Evolutionary conservation across 2,329 filamentous ascomycete species (phyloP).

Genomic region (Daldinia eschscholtzii): DNA sequence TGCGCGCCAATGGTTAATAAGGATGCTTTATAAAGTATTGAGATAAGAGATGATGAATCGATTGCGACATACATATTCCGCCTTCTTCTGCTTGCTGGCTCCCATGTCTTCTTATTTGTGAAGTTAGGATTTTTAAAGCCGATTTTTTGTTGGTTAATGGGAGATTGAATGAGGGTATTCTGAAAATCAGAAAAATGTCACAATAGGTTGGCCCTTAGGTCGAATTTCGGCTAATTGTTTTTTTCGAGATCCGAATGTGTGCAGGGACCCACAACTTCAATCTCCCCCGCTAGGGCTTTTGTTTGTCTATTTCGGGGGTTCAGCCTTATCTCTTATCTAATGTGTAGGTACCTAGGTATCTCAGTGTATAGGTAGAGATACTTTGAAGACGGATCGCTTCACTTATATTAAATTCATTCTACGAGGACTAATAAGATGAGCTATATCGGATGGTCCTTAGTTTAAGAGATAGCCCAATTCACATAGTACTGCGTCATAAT

Average conservation of each 20-base stretch:
- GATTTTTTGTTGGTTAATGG: slow-evolving; percentile 48
- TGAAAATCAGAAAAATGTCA: slow-evolving; percentile 31
- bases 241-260: slow-evolving; percentile 39
- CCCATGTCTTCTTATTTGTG: slow-evolving; percentile 96
- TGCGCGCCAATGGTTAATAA: slow-evolving; percentile 18
- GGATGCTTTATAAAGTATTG: slow-evolving; percentile 9
- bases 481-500: background rate
- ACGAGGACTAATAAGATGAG: too few relatives aligned
- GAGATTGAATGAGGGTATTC: slow-evolving; percentile 27
- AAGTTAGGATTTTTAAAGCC: slow-evolving; percentile 99
- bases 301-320: background rate
- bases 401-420: background rate
- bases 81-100: slow-evolving; percentile 95
- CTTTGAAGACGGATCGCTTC: background rate
- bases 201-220: slow-evolving; percentile 20
- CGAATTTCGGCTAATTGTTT: slow-evolving; percentile 47
- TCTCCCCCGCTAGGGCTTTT: slow-evolving; percentile 39
- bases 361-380: too few relatives aligned
- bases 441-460: background rate
- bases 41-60: background rate
- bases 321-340: slow-evolving; percentile 17
- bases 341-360: background rate
- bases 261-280: slow-evolving; percentile 14
- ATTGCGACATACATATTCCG: slow-evolving; percentile 60
- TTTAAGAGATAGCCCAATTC: background rate